Base-by-base conservation (phyloP, 2,329 filamentous ascomycete genomes). In the Bipolaris gigantea region DNA sequence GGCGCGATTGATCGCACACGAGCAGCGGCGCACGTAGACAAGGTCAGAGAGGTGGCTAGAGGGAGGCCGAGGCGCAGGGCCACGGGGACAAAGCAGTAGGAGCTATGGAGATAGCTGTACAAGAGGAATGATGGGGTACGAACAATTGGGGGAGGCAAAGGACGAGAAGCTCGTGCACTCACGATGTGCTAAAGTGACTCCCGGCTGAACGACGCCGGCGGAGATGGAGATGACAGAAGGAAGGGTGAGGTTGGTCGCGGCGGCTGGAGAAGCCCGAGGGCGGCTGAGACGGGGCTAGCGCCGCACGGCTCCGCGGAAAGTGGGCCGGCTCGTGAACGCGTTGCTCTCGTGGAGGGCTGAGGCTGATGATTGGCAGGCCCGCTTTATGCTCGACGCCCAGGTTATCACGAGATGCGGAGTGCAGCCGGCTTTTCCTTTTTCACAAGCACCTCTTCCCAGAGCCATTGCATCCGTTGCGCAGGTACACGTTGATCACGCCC, bases 121-220 rank as follows among this genome's bases (percentile, higher is more conserved):
- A 69, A 66, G 63, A 56, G 41, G 56, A 53, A 55, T 13, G 55
- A 53, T 59, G 53, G 57, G 60, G 58, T 58, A 69, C 63, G 60
- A 64, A 68, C 66, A 72, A 66, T 58, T 65, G 62, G 46, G 55
- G 40, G 50, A 57, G 62, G 45, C 56, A 47, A 63, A 64, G 59
- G 63, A 68, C 56, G 56, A 70, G 62, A 65, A 67, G 63, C 44
- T 62, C 63, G 51, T 67, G 70, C 72, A 74, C 72, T 74, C 71
- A 74, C 72, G 63, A 73, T 67, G 70, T 73, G 71, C 71, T 67
- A 55, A 59, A 67, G 61, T 53, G 57, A 59, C 56, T 61, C 56
- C 56, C 51, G 48, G 54, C 57, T 39, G 51, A 59, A 59, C 52
- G 60, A 63, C 51, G 59, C 56, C 59, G 44, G 57, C 61, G 63